These are phyloP conservation scores for Zygosaccharomyces pseudobailii DNA, from an alignment of 1,139 yeast genomes.

Conservation along the genomic window DNA sequence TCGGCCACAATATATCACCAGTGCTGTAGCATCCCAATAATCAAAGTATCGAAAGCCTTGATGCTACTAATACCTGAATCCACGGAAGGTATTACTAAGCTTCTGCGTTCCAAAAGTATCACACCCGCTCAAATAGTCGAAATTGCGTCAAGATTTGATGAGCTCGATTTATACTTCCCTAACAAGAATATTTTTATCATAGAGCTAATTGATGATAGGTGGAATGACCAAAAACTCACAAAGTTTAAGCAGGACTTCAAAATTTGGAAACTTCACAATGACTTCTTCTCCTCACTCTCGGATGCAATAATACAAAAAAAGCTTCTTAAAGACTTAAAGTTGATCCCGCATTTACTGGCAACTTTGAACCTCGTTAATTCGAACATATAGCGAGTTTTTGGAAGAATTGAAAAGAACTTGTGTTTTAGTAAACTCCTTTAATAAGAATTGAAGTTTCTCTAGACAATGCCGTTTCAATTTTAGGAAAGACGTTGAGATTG, in stretches of 20 bases:
- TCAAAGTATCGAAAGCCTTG: background rate
- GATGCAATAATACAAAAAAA: slow-evolving; percentile 27
- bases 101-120: slow-evolving; percentile 54
- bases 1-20: slow-evolving; percentile 5
- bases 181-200: slow-evolving; percentile 54
- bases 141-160: slow-evolving; percentile 42
- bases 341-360: slow-evolving; percentile 30
- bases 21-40: background rate
- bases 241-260: slow-evolving; percentile 41
- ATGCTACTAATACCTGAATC: slow-evolving; percentile 9
- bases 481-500: slow-evolving; percentile 20
- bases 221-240: slow-evolving; percentile 45
- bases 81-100: slow-evolving; percentile 59
- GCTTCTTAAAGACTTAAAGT: slow-evolving; percentile 38
- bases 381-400: slow-evolving; percentile 13
- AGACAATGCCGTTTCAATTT: slow-evolving; percentile 22
- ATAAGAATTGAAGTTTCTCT: slow-evolving; percentile 24
- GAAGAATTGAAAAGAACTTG: slow-evolving; percentile 21
- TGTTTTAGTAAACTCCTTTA: slow-evolving; percentile 25
- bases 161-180: slow-evolving; percentile 54
- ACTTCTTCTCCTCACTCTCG: slow-evolving; percentile 38
- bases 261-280: slow-evolving; percentile 47
- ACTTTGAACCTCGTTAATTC: slow-evolving; percentile 15
- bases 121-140: slow-evolving; percentile 36
- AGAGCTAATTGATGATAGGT: slow-evolving; percentile 62